These are phyloP conservation scores for Curvularia eragrostidis DNA, from an alignment of 2,329 filamentous ascomycete species.

Conservation along the genomic window DNA sequence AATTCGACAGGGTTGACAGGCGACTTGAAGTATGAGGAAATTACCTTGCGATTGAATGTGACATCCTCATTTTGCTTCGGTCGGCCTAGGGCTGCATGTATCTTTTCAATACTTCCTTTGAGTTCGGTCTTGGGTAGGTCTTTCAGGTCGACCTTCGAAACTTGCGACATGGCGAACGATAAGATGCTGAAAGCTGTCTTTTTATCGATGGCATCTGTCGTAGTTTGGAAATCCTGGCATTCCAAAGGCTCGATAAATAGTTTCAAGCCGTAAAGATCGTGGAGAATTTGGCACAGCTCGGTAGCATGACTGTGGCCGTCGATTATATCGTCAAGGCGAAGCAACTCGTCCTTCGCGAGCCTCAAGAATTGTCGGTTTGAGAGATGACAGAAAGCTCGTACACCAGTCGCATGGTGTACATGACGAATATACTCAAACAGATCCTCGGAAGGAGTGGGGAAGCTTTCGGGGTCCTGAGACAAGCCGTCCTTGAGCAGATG, in stretches of 20 bases:
- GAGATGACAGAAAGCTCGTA: slow-evolving; percentile 82
- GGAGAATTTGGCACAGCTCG: slow-evolving; percentile 74
- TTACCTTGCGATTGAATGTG: slow-evolving; percentile 84
- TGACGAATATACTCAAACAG: slow-evolving; percentile 79
- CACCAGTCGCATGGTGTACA: slow-evolving; percentile 82
- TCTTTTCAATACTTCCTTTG: slow-evolving; percentile 87
- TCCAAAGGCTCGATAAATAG: slow-evolving; percentile 46
- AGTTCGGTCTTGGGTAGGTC: slow-evolving; percentile 91
- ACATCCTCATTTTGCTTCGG: slow-evolving; percentile 81
- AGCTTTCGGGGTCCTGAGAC: slow-evolving; percentile 68
- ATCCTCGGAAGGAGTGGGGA: slow-evolving; percentile 72
- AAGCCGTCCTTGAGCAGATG: slow-evolving; percentile 78
- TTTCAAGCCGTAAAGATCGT: slow-evolving; percentile 50
- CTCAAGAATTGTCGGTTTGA: slow-evolving; percentile 89
- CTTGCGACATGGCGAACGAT: slow-evolving; percentile 81
- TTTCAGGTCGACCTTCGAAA: slow-evolving; percentile 84
- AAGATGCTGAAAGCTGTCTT: slow-evolving; percentile 81
- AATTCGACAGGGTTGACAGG: slow-evolving; percentile 82
- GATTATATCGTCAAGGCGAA: slow-evolving; percentile 76
- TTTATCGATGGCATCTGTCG: slow-evolving; percentile 76
- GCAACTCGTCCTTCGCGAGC: slow-evolving; percentile 84
- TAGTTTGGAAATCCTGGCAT: slow-evolving; percentile 72
- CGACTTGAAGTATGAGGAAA: slow-evolving; percentile 80
- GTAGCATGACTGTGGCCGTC: slow-evolving; percentile 72
- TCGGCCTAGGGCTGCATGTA: slow-evolving; percentile 82